phyloP scores from a whole-genome alignment of 106 monocot genomes.

The Dioscorea dumetorum region DNA sequence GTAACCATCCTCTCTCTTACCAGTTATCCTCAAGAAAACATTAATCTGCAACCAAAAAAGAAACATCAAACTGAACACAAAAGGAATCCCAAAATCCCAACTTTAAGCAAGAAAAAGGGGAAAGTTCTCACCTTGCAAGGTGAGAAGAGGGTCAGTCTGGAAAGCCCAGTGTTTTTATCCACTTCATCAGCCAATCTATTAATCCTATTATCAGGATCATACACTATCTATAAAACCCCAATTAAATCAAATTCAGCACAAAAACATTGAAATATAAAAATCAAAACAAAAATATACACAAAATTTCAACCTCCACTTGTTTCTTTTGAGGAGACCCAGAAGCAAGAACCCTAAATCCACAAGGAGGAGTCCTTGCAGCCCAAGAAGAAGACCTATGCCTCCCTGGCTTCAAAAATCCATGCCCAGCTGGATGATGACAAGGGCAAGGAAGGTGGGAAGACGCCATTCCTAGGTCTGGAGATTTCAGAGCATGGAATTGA shows the following conservation, averaged over 20 bases:
- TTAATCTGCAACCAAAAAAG: constrained; percentile 53
- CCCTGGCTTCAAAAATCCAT: not conserved
- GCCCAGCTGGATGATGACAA: not conserved
- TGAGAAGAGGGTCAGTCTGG: constrained; percentile 80
- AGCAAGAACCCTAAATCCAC: constrained; percentile 26
- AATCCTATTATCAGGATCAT: constrained; percentile 65
- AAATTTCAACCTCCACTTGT: constrained; percentile 59
- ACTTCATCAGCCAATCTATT: constrained; percentile 78
- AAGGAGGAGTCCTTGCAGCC: constrained; percentile 5
- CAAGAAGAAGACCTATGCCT: constrained; percentile 16
- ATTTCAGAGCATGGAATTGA: not conserved
- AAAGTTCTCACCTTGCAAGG: constrained; percentile 80
- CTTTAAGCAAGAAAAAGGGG: no score
- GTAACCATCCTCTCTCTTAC: constrained; percentile 88
- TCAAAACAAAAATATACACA: not conserved
- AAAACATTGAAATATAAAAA: not conserved
- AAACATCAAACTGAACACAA: not conserved
- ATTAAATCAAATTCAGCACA: not conserved
- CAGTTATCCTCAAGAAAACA: constrained; percentile 91
- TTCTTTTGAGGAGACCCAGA: constrained; percentile 37
- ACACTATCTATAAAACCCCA: constrained; percentile 41
- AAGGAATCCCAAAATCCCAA: not conserved
- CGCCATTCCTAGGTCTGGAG: constrained; percentile 10
- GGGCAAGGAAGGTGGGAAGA: constrained; percentile 13
- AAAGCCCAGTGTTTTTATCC: constrained; percentile 57